These are phyloP conservation scores for Agarophyton chilense DNA, from an alignment of 23 red algal genomes.

Conservation along the genomic window DNA sequence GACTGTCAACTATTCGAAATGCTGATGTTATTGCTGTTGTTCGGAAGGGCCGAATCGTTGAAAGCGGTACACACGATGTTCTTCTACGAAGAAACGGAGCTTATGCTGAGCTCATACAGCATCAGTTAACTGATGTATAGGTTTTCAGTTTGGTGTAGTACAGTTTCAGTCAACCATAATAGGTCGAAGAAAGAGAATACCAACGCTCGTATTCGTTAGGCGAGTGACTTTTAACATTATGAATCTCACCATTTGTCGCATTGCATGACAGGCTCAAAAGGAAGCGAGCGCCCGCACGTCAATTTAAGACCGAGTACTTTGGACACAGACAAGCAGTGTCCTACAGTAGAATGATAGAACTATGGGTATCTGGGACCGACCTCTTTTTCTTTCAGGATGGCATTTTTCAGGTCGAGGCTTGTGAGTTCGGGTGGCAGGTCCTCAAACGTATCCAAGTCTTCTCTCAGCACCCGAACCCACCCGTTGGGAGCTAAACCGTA, in stretches of 20 bases:
- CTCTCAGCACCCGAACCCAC: slow-evolving; percentile 58
- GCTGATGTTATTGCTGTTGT: slow-evolving; percentile 85
- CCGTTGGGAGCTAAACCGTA: slow-evolving; percentile 63
- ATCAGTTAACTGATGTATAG: slow-evolving; percentile 57
- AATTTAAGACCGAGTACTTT: too few relatives aligned
- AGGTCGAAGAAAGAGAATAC: too few relatives aligned
- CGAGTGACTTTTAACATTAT: too few relatives aligned
- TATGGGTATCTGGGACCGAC: not conserved
- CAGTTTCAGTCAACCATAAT: too few relatives aligned
- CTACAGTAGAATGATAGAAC: too few relatives aligned
- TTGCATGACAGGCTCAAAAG: too few relatives aligned
- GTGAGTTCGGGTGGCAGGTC: slow-evolving; percentile 62
- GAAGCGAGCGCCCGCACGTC: too few relatives aligned
- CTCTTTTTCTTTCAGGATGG: slow-evolving; percentile 54
- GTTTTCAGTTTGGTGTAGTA: not conserved
- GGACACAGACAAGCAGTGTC: too few relatives aligned
- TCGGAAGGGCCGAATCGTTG: slow-evolving; percentile 80
- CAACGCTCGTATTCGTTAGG: too few relatives aligned
- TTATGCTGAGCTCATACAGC: slow-evolving; percentile 53
- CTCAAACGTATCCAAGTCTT: slow-evolving; percentile 11
- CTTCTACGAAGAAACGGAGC: slow-evolving; percentile 69
- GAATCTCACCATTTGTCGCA: too few relatives aligned
- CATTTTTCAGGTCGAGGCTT: slow-evolving; percentile 57
- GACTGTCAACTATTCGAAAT: slow-evolving; percentile 80
- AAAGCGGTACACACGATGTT: slow-evolving; percentile 77